A percentile compares a stretch with the other conserved stretches of the same genome.
phyloP scores from a whole-genome alignment of 163 green algal genomes.

The Chlamydomonas reinhardtii region DNA sequence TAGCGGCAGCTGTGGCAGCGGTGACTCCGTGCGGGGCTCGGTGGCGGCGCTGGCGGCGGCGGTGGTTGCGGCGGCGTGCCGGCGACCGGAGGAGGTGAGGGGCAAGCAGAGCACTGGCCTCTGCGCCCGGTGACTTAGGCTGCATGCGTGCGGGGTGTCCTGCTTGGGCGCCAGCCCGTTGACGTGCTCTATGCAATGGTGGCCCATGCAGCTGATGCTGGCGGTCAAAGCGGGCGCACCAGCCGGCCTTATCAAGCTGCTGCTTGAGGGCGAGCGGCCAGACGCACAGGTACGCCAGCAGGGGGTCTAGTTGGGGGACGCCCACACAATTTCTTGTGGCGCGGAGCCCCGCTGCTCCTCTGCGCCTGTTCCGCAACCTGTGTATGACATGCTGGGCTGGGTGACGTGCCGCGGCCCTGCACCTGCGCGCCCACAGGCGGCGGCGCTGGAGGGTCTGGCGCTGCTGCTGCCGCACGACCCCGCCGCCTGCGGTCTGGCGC shows the following conservation, averaged over 20 bases:
- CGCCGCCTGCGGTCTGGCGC: conserved; percentile 4
- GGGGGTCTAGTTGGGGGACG: no score
- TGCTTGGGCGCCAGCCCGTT: no score
- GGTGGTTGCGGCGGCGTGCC: conserved; percentile 42
- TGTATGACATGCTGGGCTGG: no score
- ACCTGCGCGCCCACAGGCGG: not conserved
- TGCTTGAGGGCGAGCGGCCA: conserved; percentile 10
- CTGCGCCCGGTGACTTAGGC: not conserved
- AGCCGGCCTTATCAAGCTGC: conserved; percentile 4
- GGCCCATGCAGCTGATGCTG: not conserved
- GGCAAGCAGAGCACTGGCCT: not conserved
- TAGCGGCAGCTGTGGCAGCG: not conserved
- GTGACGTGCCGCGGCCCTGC: no score
- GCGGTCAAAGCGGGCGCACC: conserved; percentile 1
- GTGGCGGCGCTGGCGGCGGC: conserved; percentile 27
- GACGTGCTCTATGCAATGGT: not conserved
- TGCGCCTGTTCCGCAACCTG: no score
- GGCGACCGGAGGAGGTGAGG: not conserved
- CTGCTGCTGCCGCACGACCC: conserved; percentile 28
- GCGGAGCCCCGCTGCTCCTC: no score
- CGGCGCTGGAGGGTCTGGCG: conserved; percentile 40
- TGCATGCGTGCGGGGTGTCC: no score
- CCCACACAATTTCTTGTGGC: no score
- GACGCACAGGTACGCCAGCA: conserved; percentile 2
- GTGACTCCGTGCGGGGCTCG: not conserved